Evolutionary conservation across 2,329 filamentous ascomycete genomes (phyloP).

Genomic region (Xylaria sp.): DNA sequence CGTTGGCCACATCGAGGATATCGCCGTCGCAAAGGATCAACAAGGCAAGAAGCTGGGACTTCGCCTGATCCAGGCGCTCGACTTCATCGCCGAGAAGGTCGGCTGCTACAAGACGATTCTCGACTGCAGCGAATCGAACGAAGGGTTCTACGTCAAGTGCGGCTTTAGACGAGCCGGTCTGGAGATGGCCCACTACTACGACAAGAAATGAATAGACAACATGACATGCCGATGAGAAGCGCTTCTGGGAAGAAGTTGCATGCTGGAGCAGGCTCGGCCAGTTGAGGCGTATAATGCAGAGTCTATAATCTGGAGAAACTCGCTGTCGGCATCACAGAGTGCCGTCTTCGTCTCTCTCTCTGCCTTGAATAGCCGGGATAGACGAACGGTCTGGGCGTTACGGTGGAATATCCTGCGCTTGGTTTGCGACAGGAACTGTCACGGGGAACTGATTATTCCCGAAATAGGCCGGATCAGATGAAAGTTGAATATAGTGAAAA

Average conservation of each 20-base stretch:
- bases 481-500: too few species aligned
- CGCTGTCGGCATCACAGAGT: neutral
- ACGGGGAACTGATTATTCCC: too few species aligned
- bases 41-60: slow-evolving; percentile 96
- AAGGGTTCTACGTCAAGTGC: slow-evolving; percentile 97
- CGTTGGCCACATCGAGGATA: slow-evolving; percentile 96
- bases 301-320: neutral
- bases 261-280: slow-evolving; percentile 13
- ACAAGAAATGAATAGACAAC: slow-evolving; percentile 35
- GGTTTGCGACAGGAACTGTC: too few species aligned
- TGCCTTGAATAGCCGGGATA: neutral
- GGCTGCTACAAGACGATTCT: slow-evolving; percentile 97
- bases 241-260: neutral
- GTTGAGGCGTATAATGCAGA: neutral
- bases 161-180: slow-evolving; percentile 87
- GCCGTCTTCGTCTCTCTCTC: neutral
- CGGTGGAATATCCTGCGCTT: slow-evolving; percentile 3
- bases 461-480: too few species aligned
- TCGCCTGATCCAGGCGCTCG: slow-evolving; percentile 87
- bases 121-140: slow-evolving; percentile 92
- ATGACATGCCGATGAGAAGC: neutral
- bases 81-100: slow-evolving; percentile 78
- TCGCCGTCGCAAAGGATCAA: slow-evolving; percentile 89
- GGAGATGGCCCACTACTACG: slow-evolving; percentile 97
- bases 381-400: slow-evolving; percentile 9